phyloP scores from a whole-genome alignment of 345 rosid genomes.

The Salix caprea region DNA sequence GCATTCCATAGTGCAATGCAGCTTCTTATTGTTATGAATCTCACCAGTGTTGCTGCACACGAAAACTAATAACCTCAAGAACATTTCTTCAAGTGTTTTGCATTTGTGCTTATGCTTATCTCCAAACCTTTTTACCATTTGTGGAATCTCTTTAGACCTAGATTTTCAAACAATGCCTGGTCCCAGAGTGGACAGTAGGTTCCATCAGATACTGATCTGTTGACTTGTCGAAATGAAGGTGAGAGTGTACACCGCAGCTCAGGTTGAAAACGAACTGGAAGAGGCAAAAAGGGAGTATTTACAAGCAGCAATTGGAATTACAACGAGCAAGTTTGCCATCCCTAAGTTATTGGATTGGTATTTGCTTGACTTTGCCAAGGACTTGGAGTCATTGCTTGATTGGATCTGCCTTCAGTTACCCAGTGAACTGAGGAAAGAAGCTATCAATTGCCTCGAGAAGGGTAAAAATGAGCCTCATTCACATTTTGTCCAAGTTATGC shows the following conservation, averaged over 20 bases:
- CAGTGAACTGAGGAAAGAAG: conserved; percentile 62
- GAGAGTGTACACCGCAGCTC: conserved; percentile 58
- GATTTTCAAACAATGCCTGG: neutral
- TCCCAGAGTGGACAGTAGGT: neutral
- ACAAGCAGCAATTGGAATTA: conserved; percentile 69
- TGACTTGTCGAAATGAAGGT: conserved; percentile 40
- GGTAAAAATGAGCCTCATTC: conserved; percentile 42
- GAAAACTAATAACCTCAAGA: neutral
- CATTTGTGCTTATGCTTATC: neutral
- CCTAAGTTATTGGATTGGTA: conserved; percentile 82
- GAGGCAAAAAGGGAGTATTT: conserved; percentile 68
- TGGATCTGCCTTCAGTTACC: conserved; percentile 89
- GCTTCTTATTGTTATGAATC: neutral
- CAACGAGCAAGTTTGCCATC: conserved; percentile 48
- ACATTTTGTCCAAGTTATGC: conserved; percentile 49
- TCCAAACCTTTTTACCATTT: neutral
- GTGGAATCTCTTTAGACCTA: neutral
- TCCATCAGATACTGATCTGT: conserved; percentile 19
- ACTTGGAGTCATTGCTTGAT: conserved; percentile 69
- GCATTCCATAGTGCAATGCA: neutral
- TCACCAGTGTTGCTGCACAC: neutral
- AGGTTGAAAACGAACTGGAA: conserved; percentile 64
- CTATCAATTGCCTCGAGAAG: conserved; percentile 58
- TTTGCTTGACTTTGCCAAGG: conserved; percentile 78
- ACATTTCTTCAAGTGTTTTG: neutral